Conservation (phyloP, 345 rosid species). For the Rhizophora mangle region DNA sequence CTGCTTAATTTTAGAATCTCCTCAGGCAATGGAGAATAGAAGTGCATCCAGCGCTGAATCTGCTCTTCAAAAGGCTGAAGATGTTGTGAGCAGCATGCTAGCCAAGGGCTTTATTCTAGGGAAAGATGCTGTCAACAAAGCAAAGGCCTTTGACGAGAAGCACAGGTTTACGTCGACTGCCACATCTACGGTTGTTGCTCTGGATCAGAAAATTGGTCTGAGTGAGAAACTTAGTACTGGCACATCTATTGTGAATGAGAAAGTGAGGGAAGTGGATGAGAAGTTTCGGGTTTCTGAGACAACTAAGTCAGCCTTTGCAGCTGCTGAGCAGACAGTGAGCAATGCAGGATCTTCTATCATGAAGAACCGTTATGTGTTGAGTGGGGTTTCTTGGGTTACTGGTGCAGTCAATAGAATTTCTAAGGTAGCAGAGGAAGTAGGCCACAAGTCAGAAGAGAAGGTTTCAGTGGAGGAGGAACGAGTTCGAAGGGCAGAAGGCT, state of each 20-base stretch:
- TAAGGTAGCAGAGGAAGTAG: constrained; percentile 25
- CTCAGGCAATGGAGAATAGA: constrained; percentile 41
- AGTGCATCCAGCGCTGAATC: constrained; percentile 21
- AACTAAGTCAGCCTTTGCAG: constrained; percentile 25
- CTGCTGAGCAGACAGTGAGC: constrained; percentile 24
- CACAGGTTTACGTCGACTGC: constrained; percentile 21
- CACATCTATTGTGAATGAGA: constrained; percentile 19
- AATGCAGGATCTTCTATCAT: constrained; percentile 27
- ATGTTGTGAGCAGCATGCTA: constrained; percentile 27
- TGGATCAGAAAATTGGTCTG: constrained; percentile 27
- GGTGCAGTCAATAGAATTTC: constrained; percentile 23
- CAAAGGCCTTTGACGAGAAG: constrained; percentile 31
- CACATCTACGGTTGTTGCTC: constrained; percentile 18
- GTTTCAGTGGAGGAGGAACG: constrained; percentile 53
- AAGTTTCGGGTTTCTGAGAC: constrained; percentile 27
- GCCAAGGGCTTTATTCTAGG: constrained; percentile 30
- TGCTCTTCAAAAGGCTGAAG: constrained; percentile 34
- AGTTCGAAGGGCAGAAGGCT: constrained; percentile 37
- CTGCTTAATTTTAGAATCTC: not conserved
- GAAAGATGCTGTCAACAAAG: constrained; percentile 25
- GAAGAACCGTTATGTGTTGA: constrained; percentile 27
- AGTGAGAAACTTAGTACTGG: constrained; percentile 23
- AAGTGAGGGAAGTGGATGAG: constrained; percentile 28
- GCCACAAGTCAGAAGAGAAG: constrained; percentile 31
- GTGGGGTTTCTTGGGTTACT: constrained; percentile 27